Percentiles rank a stretch among this genome's conserved stretches.
Evolutionary conservation across 2,329 filamentous ascomycete genomes (phyloP).

Genomic region (Aureobasidium musti): DNA sequence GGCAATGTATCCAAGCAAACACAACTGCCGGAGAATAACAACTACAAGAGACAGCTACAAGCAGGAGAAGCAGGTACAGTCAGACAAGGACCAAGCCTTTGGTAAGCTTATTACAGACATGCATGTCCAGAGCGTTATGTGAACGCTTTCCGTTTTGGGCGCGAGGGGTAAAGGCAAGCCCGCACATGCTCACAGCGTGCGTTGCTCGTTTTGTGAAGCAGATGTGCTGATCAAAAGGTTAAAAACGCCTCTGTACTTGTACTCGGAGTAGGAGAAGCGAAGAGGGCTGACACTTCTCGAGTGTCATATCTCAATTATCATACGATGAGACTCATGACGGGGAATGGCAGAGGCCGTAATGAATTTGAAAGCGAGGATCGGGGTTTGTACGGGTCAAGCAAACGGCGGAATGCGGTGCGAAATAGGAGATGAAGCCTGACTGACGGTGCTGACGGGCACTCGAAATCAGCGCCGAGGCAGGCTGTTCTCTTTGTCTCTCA

Average conservation of each 20-base stretch:
- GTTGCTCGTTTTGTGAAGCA: conserved; percentile 10
- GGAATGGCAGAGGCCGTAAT: neutral
- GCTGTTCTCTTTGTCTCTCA: neutral
- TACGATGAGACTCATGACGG: neutral
- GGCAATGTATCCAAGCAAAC: neutral
- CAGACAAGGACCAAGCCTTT: neutral
- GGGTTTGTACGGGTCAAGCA: conserved; percentile 6
- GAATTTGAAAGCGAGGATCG: neutral
- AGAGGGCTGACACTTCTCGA: neutral
- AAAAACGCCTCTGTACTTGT: conserved; percentile 2
- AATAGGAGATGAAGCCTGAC: conserved; percentile 14
- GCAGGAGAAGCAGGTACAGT: conserved; percentile 4
- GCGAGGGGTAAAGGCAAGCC: conserved; percentile 25
- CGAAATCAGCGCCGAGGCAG: neutral
- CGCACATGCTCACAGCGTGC: conserved; percentile 22
- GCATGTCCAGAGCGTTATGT: conserved; percentile 6
- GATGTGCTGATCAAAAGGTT: conserved; percentile 16
- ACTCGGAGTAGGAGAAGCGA: neutral
- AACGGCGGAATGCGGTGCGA: conserved; percentile 20
- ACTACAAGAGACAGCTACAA: conserved; percentile 12
- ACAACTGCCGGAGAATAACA: neutral
- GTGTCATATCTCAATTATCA: neutral
- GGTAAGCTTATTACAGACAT: conserved; percentile 24
- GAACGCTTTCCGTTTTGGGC: neutral
- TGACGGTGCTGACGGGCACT: neutral